Percentiles rank a stretch among this genome's conserved stretches.
phyloP scores from a whole-genome alignment of 2,329 filamentous ascomycete species.

The Fusarium siculi region DNA sequence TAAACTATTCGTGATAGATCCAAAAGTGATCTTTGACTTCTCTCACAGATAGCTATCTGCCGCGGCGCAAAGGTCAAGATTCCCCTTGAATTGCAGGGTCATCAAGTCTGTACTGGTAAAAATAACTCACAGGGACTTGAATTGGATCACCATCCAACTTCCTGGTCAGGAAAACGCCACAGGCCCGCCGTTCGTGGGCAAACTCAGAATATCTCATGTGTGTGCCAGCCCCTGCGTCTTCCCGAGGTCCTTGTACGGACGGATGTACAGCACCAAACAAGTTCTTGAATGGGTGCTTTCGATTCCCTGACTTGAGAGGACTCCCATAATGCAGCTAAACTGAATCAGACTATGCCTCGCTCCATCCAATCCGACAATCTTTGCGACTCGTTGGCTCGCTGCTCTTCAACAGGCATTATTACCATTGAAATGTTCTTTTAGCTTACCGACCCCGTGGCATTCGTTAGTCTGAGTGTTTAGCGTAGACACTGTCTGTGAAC shows the following conservation, averaged over 20 bases:
- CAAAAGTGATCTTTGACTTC: not conserved
- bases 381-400: conserved; percentile 1
- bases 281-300: conserved; percentile 14
- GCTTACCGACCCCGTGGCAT: conserved; percentile 25
- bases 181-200: conserved; percentile 38
- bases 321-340: conserved; percentile 14
- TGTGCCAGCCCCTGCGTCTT: conserved; percentile 41
- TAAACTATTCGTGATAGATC: not conserved
- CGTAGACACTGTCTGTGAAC: not conserved
- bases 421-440: not conserved
- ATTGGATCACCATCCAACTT: conserved; percentile 22
- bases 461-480: conserved; percentile 2
- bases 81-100: not conserved
- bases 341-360: conserved; percentile 31
- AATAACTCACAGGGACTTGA: conserved; percentile 32
- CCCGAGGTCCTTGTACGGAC: conserved; percentile 16
- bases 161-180: conserved; percentile 35
- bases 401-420: not conserved
- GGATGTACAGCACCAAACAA: not conserved
- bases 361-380: conserved; percentile 6
- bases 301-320: conserved; percentile 35
- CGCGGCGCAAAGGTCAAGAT: conserved; percentile 15
- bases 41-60: not conserved
- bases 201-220: conserved; percentile 28
- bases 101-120: conserved; percentile 8